Evolutionary conservation across 345 rosid genomes (phyloP).

Genomic region (Eucalyptus caleyi): DNA sequence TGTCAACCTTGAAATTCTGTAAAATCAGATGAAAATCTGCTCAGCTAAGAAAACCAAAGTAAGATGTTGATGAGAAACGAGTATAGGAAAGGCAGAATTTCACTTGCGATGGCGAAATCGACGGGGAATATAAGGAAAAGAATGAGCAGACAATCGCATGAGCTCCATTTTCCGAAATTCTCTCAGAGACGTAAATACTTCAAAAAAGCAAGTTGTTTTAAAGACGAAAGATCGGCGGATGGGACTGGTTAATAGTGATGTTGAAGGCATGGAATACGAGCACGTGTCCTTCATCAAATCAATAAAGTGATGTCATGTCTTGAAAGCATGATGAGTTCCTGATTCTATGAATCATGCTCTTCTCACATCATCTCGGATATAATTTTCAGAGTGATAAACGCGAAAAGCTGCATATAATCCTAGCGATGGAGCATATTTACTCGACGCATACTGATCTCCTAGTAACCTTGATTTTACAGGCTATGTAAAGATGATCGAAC

Average conservation of each 20-base stretch:
- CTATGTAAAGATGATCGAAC: not conserved
- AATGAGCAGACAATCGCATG: not conserved
- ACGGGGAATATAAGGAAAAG: not conserved
- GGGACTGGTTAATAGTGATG: not conserved
- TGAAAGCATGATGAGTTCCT: not conserved
- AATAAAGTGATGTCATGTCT: not conserved
- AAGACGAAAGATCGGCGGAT: not conserved
- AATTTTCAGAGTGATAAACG: not conserved
- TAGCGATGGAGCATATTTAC: not conserved
- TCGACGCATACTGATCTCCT: not conserved
- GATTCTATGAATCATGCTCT: not conserved
- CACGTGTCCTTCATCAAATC: not conserved
- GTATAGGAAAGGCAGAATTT: not conserved
- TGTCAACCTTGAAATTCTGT: not conserved
- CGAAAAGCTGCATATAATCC: not conserved
- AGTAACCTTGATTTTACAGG: not conserved
- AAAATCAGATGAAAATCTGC: not conserved
- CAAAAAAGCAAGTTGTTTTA: not conserved
- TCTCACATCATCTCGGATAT: not conserved
- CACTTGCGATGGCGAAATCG: not conserved
- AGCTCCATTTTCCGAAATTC: not conserved
- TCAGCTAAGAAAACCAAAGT: not conserved
- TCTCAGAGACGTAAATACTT: not conserved
- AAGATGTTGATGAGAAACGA: not conserved
- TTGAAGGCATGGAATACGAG: not conserved